Evolutionary conservation across 2,329 filamentous ascomycete species (phyloP).

Genomic region (Colletotrichum nymphaeae): DNA sequence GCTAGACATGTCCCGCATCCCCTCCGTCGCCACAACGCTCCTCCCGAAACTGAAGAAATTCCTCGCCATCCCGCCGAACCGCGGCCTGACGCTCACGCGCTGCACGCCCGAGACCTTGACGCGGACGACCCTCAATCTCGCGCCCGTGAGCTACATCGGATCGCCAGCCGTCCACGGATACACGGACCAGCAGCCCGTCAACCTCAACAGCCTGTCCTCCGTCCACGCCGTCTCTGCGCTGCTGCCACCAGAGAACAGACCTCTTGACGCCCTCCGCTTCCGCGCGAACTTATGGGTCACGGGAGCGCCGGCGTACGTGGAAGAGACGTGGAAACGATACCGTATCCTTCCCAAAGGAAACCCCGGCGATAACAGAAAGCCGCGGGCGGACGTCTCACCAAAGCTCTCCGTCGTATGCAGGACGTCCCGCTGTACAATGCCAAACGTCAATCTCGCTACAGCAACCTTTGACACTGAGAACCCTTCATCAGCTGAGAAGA

Average conservation of each 20-base stretch:
- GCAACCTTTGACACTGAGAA: slow-evolving; percentile 20
- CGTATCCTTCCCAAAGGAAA: slow-evolving; percentile 13
- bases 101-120: slow-evolving; percentile 34
- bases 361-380: background rate
- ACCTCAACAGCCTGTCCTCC: slow-evolving; percentile 38
- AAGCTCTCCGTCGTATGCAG: slow-evolving; percentile 37
- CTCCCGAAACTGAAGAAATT: slow-evolving; percentile 36
- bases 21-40: slow-evolving; percentile 25
- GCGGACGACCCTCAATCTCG: slow-evolving; percentile 34
- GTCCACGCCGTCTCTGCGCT: slow-evolving; percentile 36
- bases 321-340: slow-evolving; percentile 37
- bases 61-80: slow-evolving; percentile 21
- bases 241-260: slow-evolving; percentile 31
- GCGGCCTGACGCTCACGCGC: slow-evolving; percentile 28
- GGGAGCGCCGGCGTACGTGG: slow-evolving; percentile 34
- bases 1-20: slow-evolving; percentile 30
- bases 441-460: slow-evolving; percentile 33
- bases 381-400: background rate
- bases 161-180: slow-evolving; percentile 38
- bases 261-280: slow-evolving; percentile 37
- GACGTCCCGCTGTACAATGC: slow-evolving; percentile 37
- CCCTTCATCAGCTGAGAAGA: slow-evolving; percentile 7
- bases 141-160: slow-evolving; percentile 36
- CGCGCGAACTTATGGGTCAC: slow-evolving; percentile 38
- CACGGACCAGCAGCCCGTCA: slow-evolving; percentile 38